Percentiles rank a stretch among this genome's conserved stretches.
Evolutionary conservation across 2,329 filamentous ascomycete species (phyloP).

Genomic region (Purpureocillium lavendulum): DNA sequence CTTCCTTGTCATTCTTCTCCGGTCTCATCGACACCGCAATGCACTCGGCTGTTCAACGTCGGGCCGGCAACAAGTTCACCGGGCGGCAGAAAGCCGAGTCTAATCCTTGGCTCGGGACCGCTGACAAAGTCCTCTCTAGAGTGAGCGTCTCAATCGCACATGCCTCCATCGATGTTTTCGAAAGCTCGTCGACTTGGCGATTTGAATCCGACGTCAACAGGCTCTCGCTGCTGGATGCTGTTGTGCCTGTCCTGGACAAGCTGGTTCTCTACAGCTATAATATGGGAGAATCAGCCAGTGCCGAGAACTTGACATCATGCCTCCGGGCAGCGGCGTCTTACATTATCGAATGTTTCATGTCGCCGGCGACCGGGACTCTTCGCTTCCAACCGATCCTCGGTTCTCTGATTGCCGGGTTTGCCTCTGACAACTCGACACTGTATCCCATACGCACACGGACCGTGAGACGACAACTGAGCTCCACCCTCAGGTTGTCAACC

Average conservation of each 20-base stretch:
- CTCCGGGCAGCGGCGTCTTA: constrained; percentile 68
- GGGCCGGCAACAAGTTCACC: constrained; percentile 41
- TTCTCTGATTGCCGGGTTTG: constrained; percentile 45
- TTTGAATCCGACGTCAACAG: constrained; percentile 63
- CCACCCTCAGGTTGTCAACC: constrained; percentile 58
- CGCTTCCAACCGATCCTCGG: constrained; percentile 70
- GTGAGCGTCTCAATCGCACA: constrained; percentile 67
- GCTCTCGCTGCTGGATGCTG: constrained; percentile 56
- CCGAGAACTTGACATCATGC: constrained; percentile 44
- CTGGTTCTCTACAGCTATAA: constrained; percentile 67
- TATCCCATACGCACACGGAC: constrained; percentile 46
- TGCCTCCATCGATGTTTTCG: constrained; percentile 72
- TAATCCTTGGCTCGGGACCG: constrained; percentile 61
- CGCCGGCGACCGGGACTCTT: constrained; percentile 59
- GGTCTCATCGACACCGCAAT: constrained; percentile 69
- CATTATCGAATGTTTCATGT: constrained; percentile 68
- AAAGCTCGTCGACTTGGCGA: constrained; percentile 79
- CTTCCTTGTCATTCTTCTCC: constrained; percentile 66
- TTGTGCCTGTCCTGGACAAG: constrained; percentile 63
- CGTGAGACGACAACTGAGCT: constrained; percentile 53
- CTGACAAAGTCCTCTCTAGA: constrained; percentile 67
- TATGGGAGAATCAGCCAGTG: constrained; percentile 51
- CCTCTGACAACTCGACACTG: constrained; percentile 51
- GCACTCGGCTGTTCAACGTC: constrained; percentile 58
- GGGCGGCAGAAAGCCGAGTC: constrained; percentile 35